Percentiles rank a stretch among this genome's conserved stretches.
Evolutionary conservation across 352 stramenopile species (phyloP).

Genomic region (Globisporangium carolinianum): DNA sequence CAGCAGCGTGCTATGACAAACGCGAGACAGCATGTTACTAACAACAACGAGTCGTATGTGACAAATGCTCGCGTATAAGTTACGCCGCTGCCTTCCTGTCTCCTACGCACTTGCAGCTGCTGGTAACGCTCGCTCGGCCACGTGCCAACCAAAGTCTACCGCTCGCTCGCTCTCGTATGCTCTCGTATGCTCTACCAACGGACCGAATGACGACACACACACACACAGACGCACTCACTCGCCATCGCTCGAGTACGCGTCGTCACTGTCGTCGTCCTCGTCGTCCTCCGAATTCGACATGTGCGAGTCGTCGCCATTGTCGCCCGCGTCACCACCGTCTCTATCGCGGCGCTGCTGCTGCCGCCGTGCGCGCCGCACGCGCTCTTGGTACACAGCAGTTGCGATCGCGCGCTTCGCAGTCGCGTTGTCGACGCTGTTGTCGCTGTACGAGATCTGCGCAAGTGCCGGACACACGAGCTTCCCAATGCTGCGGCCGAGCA

Average conservation of each 20-base stretch:
- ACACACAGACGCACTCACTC: conserved; percentile 10
- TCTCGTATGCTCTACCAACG: not conserved
- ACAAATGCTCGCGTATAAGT: no score
- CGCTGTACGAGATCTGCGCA: conserved; percentile 83
- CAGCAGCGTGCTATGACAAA: no score
- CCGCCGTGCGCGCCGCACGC: conserved; percentile 47
- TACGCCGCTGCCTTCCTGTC: no score
- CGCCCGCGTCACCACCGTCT: conserved; percentile 11
- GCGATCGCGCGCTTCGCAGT: conserved; percentile 72
- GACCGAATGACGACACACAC: not conserved
- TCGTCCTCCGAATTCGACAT: conserved; percentile 21
- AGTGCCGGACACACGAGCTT: conserved; percentile 74
- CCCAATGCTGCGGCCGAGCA: conserved; percentile 74
- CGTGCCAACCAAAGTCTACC: no score
- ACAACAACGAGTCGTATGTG: no score
- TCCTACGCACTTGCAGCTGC: no score
- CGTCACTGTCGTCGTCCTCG: conserved; percentile 14
- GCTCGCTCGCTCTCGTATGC: not conserved
- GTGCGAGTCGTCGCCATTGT: conserved; percentile 23
- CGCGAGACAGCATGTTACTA: no score
- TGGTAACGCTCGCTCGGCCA: no score
- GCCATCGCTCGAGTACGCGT: conserved; percentile 27
- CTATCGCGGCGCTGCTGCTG: conserved; percentile 43
- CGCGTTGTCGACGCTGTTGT: conserved; percentile 75
- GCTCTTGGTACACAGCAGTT: conserved; percentile 69